Evolutionary conservation across 768 basidiomycete genomes (phyloP).

Genomic region (Tubosaeta sp.): DNA sequence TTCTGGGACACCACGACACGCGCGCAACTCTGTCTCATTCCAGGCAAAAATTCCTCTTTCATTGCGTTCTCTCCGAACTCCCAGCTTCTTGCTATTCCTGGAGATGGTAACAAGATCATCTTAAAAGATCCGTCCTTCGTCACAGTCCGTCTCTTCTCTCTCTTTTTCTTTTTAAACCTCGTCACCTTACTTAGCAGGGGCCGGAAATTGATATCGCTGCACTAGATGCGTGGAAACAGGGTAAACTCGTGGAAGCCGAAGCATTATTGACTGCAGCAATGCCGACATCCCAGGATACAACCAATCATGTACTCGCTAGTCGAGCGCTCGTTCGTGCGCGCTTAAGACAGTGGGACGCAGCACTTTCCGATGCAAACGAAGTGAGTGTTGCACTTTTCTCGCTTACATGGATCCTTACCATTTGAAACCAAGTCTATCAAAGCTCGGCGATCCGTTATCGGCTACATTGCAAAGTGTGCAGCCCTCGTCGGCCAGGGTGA

Average conservation of each 20-base stretch:
- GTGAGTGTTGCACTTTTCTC: no score
- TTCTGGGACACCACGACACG: conserved; percentile 6
- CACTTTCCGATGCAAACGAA: no score
- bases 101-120: background rate
- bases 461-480: no score
- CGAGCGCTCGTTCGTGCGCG: no score
- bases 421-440: no score
- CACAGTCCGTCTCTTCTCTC: background rate
- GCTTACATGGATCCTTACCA: no score
- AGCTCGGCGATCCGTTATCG: no score
- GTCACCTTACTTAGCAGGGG: background rate
- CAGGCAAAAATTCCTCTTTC: no score
- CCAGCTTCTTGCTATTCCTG: background rate
- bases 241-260: background rate
- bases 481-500: no score
- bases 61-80: background rate
- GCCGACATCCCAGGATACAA: no score
- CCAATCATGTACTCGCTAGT: no score
- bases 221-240: background rate
- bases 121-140: background rate
- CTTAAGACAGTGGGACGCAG: no score
- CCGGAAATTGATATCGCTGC: background rate
- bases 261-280: background rate
- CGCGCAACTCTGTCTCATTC: background rate
- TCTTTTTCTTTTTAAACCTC: background rate